Percentiles rank a stretch among this genome's conserved stretches.
phyloP scores from a whole-genome alignment of 2,329 filamentous ascomycete species.

The Chrysosporium queenslandicum region DNA sequence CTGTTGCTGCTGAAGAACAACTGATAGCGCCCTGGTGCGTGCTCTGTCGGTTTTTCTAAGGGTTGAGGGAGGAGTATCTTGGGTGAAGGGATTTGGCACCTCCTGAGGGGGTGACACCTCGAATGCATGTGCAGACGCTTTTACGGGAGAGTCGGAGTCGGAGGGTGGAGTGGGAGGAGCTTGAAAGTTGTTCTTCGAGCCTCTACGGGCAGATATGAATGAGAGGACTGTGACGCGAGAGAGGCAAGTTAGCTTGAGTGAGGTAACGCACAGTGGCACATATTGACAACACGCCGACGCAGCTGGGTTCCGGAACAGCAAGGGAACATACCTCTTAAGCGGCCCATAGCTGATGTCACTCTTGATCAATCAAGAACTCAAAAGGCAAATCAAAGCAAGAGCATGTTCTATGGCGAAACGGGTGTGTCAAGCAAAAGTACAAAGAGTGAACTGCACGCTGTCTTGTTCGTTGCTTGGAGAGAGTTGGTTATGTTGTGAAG shows the following conservation, averaged over 20 bases:
- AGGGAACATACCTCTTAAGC: slow-evolving; percentile 13
- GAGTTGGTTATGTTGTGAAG: not conserved
- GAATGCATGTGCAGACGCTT: not conserved
- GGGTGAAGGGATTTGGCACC: not conserved
- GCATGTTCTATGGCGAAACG: not conserved
- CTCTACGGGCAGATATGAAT: slow-evolving; percentile 13
- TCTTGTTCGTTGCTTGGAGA: not conserved
- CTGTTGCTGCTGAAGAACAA: slow-evolving; percentile 3
- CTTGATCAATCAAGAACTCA: not conserved
- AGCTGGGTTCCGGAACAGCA: not conserved
- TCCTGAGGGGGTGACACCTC: slow-evolving; percentile 4
- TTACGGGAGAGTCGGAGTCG: slow-evolving; percentile 6
- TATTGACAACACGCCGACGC: not conserved
- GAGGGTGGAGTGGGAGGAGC: slow-evolving; percentile 6
- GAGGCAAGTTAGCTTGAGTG: not conserved
- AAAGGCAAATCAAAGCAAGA: not conserved
- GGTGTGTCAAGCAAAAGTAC: not conserved
- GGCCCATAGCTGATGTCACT: slow-evolving; percentile 13
- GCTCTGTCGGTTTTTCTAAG: slow-evolving; percentile 2
- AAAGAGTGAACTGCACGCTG: not conserved
- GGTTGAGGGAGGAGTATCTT: not conserved
- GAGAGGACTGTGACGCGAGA: slow-evolving; percentile 9
- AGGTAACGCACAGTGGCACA: not conserved
- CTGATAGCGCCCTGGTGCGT: not conserved
- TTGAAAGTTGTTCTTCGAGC: slow-evolving; percentile 11